A percentile compares a stretch with the other conserved stretches of the same genome.
These are phyloP conservation scores for Rostrohypoxylon terebratum DNA, from an alignment of 495 filamentous ascomycete species.

Conservation along the genomic window DNA sequence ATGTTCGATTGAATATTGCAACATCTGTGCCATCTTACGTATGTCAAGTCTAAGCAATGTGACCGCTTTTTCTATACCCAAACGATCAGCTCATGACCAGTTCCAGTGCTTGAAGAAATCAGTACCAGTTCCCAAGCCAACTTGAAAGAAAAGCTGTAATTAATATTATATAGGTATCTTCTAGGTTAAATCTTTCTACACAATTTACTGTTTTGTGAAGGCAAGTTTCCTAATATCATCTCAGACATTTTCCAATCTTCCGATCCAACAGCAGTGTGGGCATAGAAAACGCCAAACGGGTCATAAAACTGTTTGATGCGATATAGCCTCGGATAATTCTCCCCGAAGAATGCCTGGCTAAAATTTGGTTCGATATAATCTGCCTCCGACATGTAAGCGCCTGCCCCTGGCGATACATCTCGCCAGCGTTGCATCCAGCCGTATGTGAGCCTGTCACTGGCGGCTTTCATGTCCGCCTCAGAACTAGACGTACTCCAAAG, in stretches of 20 bases:
- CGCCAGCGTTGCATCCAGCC: constrained; percentile 58
- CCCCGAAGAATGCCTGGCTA: constrained; percentile 68
- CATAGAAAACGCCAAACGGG: constrained; percentile 63
- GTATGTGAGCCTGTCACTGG: constrained; percentile 63
- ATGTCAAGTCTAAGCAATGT: neutral
- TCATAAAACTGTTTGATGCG: constrained; percentile 63
- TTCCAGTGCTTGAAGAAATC: neutral
- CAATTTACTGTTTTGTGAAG: constrained; percentile 45
- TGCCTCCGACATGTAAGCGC: constrained; percentile 59
- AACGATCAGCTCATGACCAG: neutral
- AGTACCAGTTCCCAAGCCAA: neutral
- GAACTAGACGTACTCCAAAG: constrained; percentile 52
- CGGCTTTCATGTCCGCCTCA: constrained; percentile 51
- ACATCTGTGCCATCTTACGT: neutral
- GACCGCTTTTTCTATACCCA: neutral
- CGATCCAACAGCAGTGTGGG: constrained; percentile 64
- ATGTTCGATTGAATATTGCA: neutral
- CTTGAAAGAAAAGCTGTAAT: neutral
- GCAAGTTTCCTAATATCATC: constrained; percentile 46
- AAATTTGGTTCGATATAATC: constrained; percentile 69
- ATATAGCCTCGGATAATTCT: constrained; percentile 56
- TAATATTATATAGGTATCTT: constrained; percentile 20
- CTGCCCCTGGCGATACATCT: constrained; percentile 55
- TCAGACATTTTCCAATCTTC: constrained; percentile 56
- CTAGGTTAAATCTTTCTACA: constrained; percentile 31